Evolutionary conservation across 2,329 filamentous ascomycete genomes (phyloP).

Genomic region (Canariomyces notabilis): DNA sequence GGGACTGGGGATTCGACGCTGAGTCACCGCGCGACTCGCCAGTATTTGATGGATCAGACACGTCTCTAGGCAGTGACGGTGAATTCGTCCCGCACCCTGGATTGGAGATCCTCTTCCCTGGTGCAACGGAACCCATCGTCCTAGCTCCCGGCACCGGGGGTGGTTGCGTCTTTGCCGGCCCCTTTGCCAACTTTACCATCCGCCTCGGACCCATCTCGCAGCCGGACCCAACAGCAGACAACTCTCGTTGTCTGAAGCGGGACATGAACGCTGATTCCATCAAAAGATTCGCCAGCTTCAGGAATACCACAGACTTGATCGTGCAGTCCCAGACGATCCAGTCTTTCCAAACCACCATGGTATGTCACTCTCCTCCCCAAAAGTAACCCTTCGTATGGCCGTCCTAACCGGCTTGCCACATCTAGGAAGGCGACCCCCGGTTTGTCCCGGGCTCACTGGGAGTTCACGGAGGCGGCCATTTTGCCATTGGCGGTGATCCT

Average conservation of each 20-base stretch:
- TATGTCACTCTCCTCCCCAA: slow-evolving; percentile 27
- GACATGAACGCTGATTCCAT: slow-evolving; percentile 35
- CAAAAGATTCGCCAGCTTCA: slow-evolving; percentile 27
- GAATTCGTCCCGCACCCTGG: slow-evolving; percentile 8
- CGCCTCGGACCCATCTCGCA: slow-evolving; percentile 35
- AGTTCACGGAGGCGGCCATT: slow-evolving; percentile 36
- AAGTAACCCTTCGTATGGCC: no score
- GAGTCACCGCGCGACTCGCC: slow-evolving; percentile 21
- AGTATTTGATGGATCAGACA: slow-evolving; percentile 24
- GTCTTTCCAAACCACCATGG: slow-evolving; percentile 38
- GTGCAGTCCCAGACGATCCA: slow-evolving; percentile 32
- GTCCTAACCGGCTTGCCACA: neutral
- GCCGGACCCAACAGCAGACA: slow-evolving; percentile 28
- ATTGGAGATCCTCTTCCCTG: slow-evolving; percentile 4
- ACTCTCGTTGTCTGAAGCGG: slow-evolving; percentile 41
- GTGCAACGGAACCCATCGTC: slow-evolving; percentile 1
- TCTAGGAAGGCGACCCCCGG: slow-evolving; percentile 22
- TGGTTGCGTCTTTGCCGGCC: slow-evolving; percentile 21
- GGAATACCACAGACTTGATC: slow-evolving; percentile 36
- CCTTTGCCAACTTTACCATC: slow-evolving; percentile 33
- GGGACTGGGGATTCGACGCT: slow-evolving; percentile 22
- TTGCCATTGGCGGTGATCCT: slow-evolving; percentile 29
- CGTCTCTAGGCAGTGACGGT: slow-evolving; percentile 22
- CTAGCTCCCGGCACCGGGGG: slow-evolving; percentile 20
- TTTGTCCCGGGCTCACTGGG: slow-evolving; percentile 25